Evolutionary conservation across 805 yeast species (phyloP), one percentile per base, ranked within the genome.

Genomic region (Yamadazyma philogaea): DNA sequence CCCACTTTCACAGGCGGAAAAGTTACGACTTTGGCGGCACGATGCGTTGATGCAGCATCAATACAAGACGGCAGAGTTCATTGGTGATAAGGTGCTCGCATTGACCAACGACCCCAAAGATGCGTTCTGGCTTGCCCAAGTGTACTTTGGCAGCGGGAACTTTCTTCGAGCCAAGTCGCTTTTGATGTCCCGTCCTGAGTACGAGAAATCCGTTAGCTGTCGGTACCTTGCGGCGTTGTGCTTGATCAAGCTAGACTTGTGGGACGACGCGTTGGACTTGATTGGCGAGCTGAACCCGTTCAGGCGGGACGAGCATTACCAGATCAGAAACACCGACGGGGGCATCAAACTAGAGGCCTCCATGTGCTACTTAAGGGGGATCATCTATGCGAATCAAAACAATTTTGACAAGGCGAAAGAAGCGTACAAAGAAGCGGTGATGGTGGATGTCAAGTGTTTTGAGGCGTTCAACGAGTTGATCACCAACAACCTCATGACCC

Each of bases 111-210:
- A 90, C 56, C 85, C 96, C 11, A 87, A 84, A 55, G 98, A 91
- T 59, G 96, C 96, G 8, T 91, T 88, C 61, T 90, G 97, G 96
- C 71, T 91, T 22, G 96, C 96, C 0, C 96, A 91, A 65, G 95
- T 86, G 4, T 81, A 84, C 59, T 87, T 80, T 60, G 70, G 81
- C 43, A 79, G 79, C 43, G 91, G 91, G 8, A 79, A 85, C 56
- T 89, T 79, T 61, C 74, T 82, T 31, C 71, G 96, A 26, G 96
- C 95, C 1, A 77, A 88, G 40, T 82, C 81, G 48, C 62, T 90
- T 32, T 70, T 91, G 16, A 63, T 79, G 14, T 74, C 78, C 11
- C 70, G 74, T 26, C 65, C 72, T 0, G 78, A 74, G 41, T 79
- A 74, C 50, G 77, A 79, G 47, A 63, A 70, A 42, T 77, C 84